Percentiles rank a stretch among this genome's conserved stretches.
phyloP scores from a whole-genome alignment of 2,329 filamentous ascomycete species.

The Chrysosporium keratinophilum region DNA sequence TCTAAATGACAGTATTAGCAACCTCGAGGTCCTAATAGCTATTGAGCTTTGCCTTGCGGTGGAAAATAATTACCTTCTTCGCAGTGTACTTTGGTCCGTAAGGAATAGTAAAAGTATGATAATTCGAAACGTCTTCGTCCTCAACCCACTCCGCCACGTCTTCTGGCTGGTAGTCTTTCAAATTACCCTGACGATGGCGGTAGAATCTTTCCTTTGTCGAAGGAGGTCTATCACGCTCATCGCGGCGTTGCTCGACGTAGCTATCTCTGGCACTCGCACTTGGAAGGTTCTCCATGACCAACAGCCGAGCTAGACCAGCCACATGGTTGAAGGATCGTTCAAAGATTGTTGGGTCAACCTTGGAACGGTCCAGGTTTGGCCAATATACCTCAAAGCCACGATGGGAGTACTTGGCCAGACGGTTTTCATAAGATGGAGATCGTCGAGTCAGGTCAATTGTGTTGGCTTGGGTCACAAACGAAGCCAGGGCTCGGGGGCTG shows the following conservation, averaged over 20 bases:
- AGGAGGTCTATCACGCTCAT: constrained; percentile 63
- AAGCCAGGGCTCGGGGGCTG: constrained; percentile 63
- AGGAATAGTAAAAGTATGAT: constrained; percentile 54
- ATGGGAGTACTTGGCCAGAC: constrained; percentile 74
- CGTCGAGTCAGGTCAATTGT: constrained; percentile 67
- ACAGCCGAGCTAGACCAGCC: constrained; percentile 63
- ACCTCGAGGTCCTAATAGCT: constrained; percentile 27
- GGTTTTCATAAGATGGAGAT: constrained; percentile 78
- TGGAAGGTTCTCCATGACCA: constrained; percentile 70
- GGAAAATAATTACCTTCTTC: constrained; percentile 24
- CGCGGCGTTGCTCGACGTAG: constrained; percentile 59
- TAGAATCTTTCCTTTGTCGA: constrained; percentile 35
- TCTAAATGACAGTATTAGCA: constrained; percentile 39
- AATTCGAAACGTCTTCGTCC: constrained; percentile 65
- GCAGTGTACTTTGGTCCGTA: constrained; percentile 25
- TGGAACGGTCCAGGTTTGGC: constrained; percentile 61
- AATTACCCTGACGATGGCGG: constrained; percentile 48
- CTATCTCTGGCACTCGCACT: constrained; percentile 55
- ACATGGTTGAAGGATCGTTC: constrained; percentile 69
- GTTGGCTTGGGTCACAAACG: constrained; percentile 74
- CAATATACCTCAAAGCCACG: constrained; percentile 78
- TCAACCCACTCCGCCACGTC: constrained; percentile 77
- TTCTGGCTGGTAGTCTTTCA: constrained; percentile 67
- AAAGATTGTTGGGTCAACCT: constrained; percentile 75
- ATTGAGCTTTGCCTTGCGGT: constrained; percentile 4